These are phyloP conservation scores for Scheffersomyces cryptocercus DNA, from an alignment of 1,139 yeast genomes.

Conservation along the genomic window DNA sequence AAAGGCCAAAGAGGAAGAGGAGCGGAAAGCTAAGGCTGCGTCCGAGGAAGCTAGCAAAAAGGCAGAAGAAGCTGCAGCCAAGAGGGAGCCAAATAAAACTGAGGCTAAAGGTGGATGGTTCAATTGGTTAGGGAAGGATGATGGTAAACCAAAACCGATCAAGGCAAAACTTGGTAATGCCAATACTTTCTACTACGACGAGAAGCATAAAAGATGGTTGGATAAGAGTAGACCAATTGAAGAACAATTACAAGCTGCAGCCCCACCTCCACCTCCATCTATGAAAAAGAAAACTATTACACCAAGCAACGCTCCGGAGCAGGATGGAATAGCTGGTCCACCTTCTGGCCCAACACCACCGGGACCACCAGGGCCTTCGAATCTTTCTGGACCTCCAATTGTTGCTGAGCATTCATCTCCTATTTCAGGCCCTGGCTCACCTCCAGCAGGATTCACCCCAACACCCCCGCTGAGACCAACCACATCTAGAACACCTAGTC, in stretches of 20 bases:
- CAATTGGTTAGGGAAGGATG: conserved; percentile 45
- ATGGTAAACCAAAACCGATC: conserved; percentile 71
- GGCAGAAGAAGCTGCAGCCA: conserved; percentile 15
- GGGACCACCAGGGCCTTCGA: conserved; percentile 6
- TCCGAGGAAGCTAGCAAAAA: conserved; percentile 7
- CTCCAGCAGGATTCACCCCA: conserved; percentile 1
- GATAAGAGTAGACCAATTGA: conserved; percentile 68
- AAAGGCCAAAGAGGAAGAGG: conserved; percentile 15
- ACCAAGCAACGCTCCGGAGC: conserved; percentile 30
- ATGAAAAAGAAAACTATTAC: conserved; percentile 32
- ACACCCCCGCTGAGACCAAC: conserved; percentile 1
- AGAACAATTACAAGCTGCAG: conserved; percentile 60
- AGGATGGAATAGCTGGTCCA: conserved; percentile 7
- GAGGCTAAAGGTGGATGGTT: conserved; percentile 43
- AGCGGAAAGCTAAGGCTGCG: conserved; percentile 6
- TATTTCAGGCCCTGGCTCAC: conserved; percentile 5
- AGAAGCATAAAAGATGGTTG: conserved; percentile 84
- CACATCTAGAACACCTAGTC: conserved; percentile 18
- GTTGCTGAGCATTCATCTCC: conserved; percentile 11
- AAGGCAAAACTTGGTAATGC: conserved; percentile 76
- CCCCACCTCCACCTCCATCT: conserved; percentile 77
- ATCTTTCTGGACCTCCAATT: conserved; percentile 22
- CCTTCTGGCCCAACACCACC: conserved; percentile 5
- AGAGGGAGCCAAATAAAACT: conserved; percentile 7
- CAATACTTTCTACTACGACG: conserved; percentile 76